phyloP scores from a whole-genome alignment of 345 rosid genomes.

The Hypericum androsaemum region DNA sequence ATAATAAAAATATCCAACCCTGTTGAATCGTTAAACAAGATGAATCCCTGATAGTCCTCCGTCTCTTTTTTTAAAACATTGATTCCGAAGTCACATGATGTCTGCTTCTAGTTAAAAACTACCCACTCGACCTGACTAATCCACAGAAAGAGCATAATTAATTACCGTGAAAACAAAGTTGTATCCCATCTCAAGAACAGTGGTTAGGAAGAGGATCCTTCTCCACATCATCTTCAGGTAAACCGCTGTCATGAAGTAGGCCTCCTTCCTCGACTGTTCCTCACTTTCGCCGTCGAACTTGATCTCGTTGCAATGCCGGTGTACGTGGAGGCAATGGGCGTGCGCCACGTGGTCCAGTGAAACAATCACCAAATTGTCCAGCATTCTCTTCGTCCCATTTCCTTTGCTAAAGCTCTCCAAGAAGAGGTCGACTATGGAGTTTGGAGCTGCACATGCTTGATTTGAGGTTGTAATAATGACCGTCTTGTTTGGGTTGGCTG shows the following conservation, averaged over 20 bases:
- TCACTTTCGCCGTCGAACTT: constrained; percentile 21
- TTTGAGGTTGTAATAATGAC: constrained; percentile 56
- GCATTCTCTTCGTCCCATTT: constrained; percentile 29
- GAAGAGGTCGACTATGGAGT: constrained; percentile 47
- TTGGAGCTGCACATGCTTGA: constrained; percentile 55
- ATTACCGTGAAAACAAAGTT: constrained; percentile 31
- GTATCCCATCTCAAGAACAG: constrained; percentile 46
- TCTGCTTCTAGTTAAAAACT: constrained; percentile 41
- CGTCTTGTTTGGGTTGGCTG: constrained; percentile 32
- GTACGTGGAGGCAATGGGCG: constrained; percentile 32
- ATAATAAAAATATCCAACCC: too few species aligned
- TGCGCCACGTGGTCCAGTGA: constrained; percentile 47
- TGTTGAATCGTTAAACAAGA: too few species aligned
- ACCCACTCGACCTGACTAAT: not conserved
- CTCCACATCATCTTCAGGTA: constrained; percentile 72
- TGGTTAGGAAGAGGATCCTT: constrained; percentile 36
- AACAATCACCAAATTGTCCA: constrained; percentile 43
- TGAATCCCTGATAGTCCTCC: too few species aligned
- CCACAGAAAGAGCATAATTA: not conserved
- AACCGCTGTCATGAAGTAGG: constrained; percentile 38
- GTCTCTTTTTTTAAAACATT: too few species aligned
- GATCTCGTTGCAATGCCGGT: constrained; percentile 37
- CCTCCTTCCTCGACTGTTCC: constrained; percentile 27
- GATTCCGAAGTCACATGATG: too few species aligned
- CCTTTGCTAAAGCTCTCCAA: constrained; percentile 44